Base-by-base conservation (phyloP, 768 basidiomycete genomes). In the Chiua virens region DNA sequence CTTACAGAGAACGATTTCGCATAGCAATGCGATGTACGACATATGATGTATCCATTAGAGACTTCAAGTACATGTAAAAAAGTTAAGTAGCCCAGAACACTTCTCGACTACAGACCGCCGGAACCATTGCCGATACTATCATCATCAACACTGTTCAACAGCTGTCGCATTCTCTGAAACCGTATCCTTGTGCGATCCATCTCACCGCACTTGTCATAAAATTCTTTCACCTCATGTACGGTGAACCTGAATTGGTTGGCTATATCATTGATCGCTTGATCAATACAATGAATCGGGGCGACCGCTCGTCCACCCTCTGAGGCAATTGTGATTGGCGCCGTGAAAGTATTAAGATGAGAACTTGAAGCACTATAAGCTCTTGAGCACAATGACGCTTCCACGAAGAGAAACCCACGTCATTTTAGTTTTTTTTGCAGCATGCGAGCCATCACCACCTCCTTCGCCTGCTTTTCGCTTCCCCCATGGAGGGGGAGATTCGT, bases 191-290 rank as follows among this genome's bases (percentile, higher is more conserved):
- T 89, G 42, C 77, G 76, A 32, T 75, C 78, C 78, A 89, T 81
- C 58, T 89, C 87, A 14, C 85, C 84, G 51, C 79, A 85, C 54
- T 76, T 80, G 60, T 89, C 85, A 54, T 89, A 89, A 63, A 81
- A 88, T 60, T 86, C 87, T 61, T 85, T 79, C 14, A 92, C 88
- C 67, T 92, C 89, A 55, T 85, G 83, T 1, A 81, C 64, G 1
- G 87, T 87, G 64, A 92, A 92, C 44, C 83, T 75, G 59, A 74
- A 86, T 34, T 87, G 81, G 32, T 67, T 72, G 8, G 89, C 87
- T 57, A 92, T 89, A 27, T 84, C 80, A 27, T 69, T 67, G 35
- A 92, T 77, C 11, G 73, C 77, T 59, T 81, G 80, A 56, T 89
- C 86, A 25, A 89, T 77, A 40, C 86, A 79, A 63, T 88, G 86